Conservation (phyloP, 371 early-diverging fungal genomes). For the Mucor racemosus region DNA sequence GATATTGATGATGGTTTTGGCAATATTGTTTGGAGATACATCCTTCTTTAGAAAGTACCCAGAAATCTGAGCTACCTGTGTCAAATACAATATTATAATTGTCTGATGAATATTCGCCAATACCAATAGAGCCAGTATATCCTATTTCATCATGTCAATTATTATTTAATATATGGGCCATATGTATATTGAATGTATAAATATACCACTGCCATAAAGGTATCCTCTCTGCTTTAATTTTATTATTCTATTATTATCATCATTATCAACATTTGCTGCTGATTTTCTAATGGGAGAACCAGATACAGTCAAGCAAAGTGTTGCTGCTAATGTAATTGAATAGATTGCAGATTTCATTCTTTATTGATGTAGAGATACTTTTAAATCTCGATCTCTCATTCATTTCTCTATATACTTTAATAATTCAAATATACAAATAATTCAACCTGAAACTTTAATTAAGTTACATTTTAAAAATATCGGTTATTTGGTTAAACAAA, state of each 20-base stretch:
- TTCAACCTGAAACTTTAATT: background rate
- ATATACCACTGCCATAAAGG: constrained; percentile 46
- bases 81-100: constrained; percentile 70
- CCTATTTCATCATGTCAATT: constrained; percentile 26
- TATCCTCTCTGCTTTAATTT: constrained; percentile 43
- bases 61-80: constrained; percentile 76
- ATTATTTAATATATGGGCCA: background rate
- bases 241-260: background rate
- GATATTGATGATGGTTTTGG: constrained; percentile 22
- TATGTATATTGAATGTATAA: background rate
- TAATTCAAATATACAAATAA: background rate
- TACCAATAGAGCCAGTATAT: constrained; percentile 57
- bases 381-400: background rate
- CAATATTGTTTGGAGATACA: constrained; percentile 72
- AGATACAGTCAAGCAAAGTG: background rate
- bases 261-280: background rate
- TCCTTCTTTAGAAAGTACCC: constrained; percentile 84
- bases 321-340: background rate
- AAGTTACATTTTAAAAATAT: constrained; percentile 5
- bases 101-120: constrained; percentile 50
- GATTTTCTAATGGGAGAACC: background rate
- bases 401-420: background rate
- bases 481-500: constrained; percentile 5
- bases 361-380: background rate
- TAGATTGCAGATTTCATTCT: background rate